Conservation (phyloP, 352 stramenopile species). For the Phytophthora macrochlamydospora region DNA sequence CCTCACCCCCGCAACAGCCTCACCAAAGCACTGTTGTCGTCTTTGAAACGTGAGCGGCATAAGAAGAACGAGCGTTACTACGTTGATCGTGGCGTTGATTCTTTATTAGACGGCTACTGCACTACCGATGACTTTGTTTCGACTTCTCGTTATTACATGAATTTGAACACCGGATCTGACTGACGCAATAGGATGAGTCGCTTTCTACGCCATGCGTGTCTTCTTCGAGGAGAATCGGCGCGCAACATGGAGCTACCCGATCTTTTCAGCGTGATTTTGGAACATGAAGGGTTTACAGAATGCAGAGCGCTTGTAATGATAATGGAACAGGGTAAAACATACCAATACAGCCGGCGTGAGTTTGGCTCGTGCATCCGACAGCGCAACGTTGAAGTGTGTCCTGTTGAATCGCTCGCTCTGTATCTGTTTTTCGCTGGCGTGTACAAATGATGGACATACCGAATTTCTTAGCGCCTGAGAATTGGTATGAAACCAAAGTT, state of each 20-base stretch:
- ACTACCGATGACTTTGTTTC: neutral
- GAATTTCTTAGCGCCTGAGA: neutral
- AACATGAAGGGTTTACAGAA: constrained; percentile 5
- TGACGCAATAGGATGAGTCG: constrained; percentile 1
- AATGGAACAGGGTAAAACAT: constrained; percentile 5
- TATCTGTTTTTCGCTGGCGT: neutral
- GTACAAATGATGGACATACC: neutral
- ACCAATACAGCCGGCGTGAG: constrained; percentile 8
- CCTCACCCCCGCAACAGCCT: no score
- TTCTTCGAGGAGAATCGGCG: constrained; percentile 4
- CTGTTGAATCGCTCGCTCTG: neutral
- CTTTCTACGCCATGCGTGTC: constrained; percentile 1
- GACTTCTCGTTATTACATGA: constrained; percentile 8
- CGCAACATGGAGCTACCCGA: neutral
- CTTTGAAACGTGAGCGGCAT: neutral
- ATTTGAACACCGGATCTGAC: constrained; percentile 1
- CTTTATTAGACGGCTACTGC: constrained; percentile 4
- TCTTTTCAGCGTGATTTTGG: constrained; percentile 5
- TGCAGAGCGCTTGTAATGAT: constrained; percentile 11
- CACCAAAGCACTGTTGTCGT: no score
- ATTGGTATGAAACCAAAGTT: neutral
- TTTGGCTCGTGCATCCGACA: constrained; percentile 19
- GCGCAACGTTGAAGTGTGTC: neutral
- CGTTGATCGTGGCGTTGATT: neutral
- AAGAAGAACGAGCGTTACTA: neutral